Base-by-base conservation (phyloP, 2,329 filamentous ascomycete genomes). In the Emmonsia crescens region DNA sequence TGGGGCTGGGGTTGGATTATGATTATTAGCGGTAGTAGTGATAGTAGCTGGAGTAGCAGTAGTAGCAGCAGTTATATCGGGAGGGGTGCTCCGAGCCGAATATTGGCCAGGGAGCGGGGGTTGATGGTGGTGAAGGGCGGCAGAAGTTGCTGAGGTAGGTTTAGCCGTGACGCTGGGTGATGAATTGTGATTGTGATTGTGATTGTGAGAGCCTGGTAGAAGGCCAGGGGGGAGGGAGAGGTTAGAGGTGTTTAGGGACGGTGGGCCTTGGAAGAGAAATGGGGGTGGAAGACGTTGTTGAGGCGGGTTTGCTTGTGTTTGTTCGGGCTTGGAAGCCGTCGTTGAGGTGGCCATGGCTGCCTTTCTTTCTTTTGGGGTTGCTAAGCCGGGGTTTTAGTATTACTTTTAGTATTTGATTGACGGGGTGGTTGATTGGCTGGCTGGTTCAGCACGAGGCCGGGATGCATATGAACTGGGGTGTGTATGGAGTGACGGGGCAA, bases 221-320 rank as follows among this genome's bases (percentile, higher is more conserved):
- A 75, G 71, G 56, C 76, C 74, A 33, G 79, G 78, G 5, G 82
- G 76, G 31, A 89, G 78, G 38, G 87, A 87, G 59, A 83, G 81
- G 77, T 85, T 83, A 42, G 87, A 89, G 62, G 87, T 85, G 76
- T 91, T 87, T 66, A 85, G 87, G 6, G 90, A 95, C 19, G 90
- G 89, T 1, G 85, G 85, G 48, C 89, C 89, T 61, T 91, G 83
- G 74, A 96, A 96, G 56, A 96, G 83, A 2, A 86, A 81, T 0
- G 91, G 89, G 27, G 89, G 89, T 38, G 85, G 85, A 9, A 86
- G 80, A 29, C 85, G 82, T 68, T 84, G 82, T 36, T 52, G 49
- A 21, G 49, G 1, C 16, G 16, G 49, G 31, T 33, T 33, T 64
- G 29, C 16, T 52, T 31, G 49, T n/a, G 40, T 42, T 36, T 24